These are phyloP conservation scores for Aurinia saxatilis DNA, from an alignment of 345 rosid genomes.

Conservation along the genomic window DNA sequence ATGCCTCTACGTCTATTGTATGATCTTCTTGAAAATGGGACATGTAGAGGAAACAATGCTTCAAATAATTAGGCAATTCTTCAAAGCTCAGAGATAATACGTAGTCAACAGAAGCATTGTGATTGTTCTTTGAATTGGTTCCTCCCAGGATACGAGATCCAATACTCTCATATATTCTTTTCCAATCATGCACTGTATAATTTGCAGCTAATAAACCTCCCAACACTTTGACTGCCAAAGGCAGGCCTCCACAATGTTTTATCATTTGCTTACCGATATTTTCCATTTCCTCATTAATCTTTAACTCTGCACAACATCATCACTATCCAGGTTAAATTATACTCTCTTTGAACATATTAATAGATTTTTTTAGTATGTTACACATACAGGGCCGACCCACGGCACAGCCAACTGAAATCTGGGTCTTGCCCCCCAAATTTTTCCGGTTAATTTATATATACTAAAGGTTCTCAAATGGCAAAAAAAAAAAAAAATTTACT, in stretches of 20 bases:
- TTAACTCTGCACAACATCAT: background rate
- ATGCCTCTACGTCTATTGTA: slow-evolving; percentile 7
- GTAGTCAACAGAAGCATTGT: background rate
- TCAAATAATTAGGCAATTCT: background rate
- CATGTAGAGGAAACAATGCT: slow-evolving; percentile 11
- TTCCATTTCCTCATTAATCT: background rate
- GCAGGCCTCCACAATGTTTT: slow-evolving; percentile 1
- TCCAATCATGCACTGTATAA: background rate
- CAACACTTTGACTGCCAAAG: background rate
- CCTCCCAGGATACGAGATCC: background rate
- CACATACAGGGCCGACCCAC: too few relatives aligned
- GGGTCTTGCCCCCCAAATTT: too few relatives aligned
- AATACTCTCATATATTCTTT: background rate
- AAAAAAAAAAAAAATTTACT: too few relatives aligned
- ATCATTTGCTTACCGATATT: background rate
- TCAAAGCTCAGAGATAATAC: slow-evolving; percentile 7
- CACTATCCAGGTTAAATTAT: background rate
- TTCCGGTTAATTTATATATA: too few relatives aligned
- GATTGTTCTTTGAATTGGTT: background rate
- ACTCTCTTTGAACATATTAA: too few relatives aligned
- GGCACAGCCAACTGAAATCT: too few relatives aligned
- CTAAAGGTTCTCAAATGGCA: too few relatives aligned
- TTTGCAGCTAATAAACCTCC: background rate
- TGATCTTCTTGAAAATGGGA: slow-evolving; percentile 12
- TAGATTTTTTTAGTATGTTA: too few relatives aligned